Evolutionary conservation across 306 rosid species (phyloP).

Genomic region (Quillaja saponaria): DNA sequence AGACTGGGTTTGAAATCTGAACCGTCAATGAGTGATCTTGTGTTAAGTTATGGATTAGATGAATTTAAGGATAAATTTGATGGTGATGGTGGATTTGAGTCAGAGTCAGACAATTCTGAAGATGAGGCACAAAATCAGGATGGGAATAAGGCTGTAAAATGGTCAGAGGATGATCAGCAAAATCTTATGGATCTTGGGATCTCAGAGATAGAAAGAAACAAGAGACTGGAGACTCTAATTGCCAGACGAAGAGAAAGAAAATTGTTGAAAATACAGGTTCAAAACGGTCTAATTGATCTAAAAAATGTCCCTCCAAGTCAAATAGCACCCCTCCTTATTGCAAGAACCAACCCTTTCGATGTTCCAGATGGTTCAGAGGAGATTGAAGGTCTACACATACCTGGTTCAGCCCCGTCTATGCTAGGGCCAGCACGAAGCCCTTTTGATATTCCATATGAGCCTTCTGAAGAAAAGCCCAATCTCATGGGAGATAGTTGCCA

Average conservation of each 20-base stretch:
- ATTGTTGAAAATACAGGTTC: conserved; percentile 35
- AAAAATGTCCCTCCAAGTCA: conserved; percentile 31
- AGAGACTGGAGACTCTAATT: conserved; percentile 69
- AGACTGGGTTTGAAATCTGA: conserved; percentile 35
- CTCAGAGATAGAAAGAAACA: conserved; percentile 83
- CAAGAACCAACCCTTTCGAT: conserved; percentile 28
- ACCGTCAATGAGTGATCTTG: conserved; percentile 32
- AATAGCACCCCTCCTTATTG: conserved; percentile 47
- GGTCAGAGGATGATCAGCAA: conserved; percentile 83
- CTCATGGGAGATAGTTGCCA: conserved; percentile 55
- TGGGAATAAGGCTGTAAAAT: conserved; percentile 58
- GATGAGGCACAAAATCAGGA: conserved; percentile 42
- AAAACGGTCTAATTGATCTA: conserved; percentile 34
- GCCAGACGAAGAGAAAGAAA: conserved; percentile 70
- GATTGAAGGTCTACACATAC: conserved; percentile 45
- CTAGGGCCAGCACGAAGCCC: conserved; percentile 46
- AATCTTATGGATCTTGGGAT: conserved; percentile 74
- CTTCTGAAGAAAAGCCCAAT: conserved; percentile 55
- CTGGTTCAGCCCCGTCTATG: conserved; percentile 77
- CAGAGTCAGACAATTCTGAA: conserved; percentile 26
- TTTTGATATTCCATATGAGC: conserved; percentile 63
- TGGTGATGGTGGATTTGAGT: conserved; percentile 5
- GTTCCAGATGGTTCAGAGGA: conserved; percentile 32
- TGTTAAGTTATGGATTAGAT: conserved; percentile 11
- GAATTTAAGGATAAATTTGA: conserved; percentile 18